A percentile compares a stretch with the other conserved stretches of the same genome.
These are phyloP conservation scores for Paramarasmius palmivorus DNA, from an alignment of 1,284 basidiomycete species.

Conservation along the genomic window DNA sequence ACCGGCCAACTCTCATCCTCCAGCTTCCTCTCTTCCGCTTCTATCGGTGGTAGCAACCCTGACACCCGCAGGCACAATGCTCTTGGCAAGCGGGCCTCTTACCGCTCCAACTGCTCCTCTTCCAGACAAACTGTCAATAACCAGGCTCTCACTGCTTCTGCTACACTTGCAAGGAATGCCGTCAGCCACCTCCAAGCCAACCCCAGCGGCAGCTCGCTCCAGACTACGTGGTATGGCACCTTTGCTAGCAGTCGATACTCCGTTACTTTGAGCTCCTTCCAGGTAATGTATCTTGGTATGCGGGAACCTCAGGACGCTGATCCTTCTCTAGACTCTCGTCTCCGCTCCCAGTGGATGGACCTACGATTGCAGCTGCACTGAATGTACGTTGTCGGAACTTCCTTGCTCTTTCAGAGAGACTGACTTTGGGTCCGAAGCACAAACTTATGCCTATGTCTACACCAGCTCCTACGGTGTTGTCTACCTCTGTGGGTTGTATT, in stretches of 20 bases:
- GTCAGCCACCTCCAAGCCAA: conserved; percentile 9
- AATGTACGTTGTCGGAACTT: no score
- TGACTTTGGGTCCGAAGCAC: no score
- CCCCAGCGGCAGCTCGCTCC: conserved; percentile 10
- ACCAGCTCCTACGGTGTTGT: conserved; percentile 6
- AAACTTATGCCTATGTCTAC: not conserved
- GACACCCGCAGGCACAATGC: not conserved
- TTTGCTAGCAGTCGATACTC: conserved; percentile 6
- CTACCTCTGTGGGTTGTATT: conserved; percentile 4
- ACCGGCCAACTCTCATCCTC: conserved; percentile 11
- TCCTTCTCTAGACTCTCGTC: not conserved
- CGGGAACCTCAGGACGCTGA: not conserved
- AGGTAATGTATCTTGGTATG: not conserved
- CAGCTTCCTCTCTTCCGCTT: not conserved
- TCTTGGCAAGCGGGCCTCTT: conserved; percentile 6
- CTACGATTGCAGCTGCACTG: conserved; percentile 13
- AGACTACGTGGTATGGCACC: conserved; percentile 15
- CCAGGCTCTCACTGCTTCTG: conserved; percentile 9
- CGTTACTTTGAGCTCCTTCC: not conserved
- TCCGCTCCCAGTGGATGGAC: conserved; percentile 4
- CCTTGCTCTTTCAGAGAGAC: no score
- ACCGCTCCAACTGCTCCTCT: conserved; percentile 6
- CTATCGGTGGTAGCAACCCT: not conserved
- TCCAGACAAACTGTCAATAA: conserved; percentile 8
- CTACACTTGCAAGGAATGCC: conserved; percentile 2